A percentile compares a stretch with the other conserved stretches of the same genome.
These are phyloP conservation scores for Didymella segeticola DNA, from an alignment of 2,329 filamentous ascomycete species.

Conservation along the genomic window DNA sequence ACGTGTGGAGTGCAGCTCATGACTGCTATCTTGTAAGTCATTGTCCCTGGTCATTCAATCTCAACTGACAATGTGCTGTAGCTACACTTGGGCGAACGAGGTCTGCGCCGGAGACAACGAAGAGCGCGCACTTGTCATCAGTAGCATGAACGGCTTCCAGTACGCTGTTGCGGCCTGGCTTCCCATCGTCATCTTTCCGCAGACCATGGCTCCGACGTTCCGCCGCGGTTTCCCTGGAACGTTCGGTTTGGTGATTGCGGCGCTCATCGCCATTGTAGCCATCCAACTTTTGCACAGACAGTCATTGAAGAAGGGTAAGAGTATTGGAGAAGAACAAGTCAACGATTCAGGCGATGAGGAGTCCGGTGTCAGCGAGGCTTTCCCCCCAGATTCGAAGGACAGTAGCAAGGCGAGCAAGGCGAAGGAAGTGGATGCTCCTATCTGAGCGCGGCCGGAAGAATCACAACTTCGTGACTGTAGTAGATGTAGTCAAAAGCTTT, in stretches of 20 bases:
- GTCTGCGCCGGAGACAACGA: slow-evolving; percentile 5
- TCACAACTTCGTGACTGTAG: too few relatives aligned
- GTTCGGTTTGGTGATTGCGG: background rate
- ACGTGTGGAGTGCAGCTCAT: slow-evolving; percentile 6
- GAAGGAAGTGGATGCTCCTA: too few relatives aligned
- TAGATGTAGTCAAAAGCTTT: too few relatives aligned
- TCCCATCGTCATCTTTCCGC: slow-evolving; percentile 3
- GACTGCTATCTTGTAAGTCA: slow-evolving; percentile 5
- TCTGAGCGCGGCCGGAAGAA: too few relatives aligned
- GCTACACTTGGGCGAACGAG: slow-evolving; percentile 7
- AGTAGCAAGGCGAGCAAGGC: too few relatives aligned
- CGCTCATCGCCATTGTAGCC: background rate
- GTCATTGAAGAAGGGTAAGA: too few relatives aligned
- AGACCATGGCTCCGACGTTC: slow-evolving; percentile 3
- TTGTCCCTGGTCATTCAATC: too few relatives aligned
- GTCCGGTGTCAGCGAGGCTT: too few relatives aligned
- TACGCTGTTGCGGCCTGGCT: slow-evolving; percentile 5
- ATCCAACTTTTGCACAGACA: too few relatives aligned
- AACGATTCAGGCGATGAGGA: too few relatives aligned
- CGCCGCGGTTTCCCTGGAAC: slow-evolving; percentile 3
- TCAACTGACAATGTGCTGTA: background rate
- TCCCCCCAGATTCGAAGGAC: too few relatives aligned
- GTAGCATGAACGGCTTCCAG: slow-evolving; percentile 5
- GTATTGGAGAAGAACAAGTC: too few relatives aligned
- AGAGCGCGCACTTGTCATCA: slow-evolving; percentile 6